Evolutionary conservation across 2,329 filamentous ascomycete genomes (phyloP), one percentile per base, ranked within the genome.

Genomic region (Monosporascus sp.): DNA sequence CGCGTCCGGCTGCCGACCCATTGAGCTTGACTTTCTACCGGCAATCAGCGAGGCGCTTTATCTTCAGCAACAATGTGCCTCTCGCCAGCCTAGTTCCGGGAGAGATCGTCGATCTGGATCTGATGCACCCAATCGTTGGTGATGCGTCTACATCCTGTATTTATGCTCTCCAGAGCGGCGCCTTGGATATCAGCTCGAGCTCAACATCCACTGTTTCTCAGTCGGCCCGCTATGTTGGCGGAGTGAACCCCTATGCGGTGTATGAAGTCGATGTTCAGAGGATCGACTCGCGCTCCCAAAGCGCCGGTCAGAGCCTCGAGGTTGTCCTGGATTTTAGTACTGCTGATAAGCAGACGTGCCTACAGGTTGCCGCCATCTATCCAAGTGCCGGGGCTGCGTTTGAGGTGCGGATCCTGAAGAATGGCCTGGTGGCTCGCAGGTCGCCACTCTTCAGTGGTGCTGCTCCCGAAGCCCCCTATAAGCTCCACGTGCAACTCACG

Each of bases 11-110:
- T 50, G 28, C 50, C 51, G 8, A 51, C 41, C 35, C 52, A 52
- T 37, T 58, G 54, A 17, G 51, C 54, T 8, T 50, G 15, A 50
- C 48, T 14, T 50, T 50, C 20, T 50, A 28, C 40, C 48, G 48
- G n/a, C 48, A 50, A 41, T 38, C 48, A n/a, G 48, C 40, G 8
- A 50, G 48, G 37, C 37, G 48, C 20, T 50, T 50, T 37, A 40
- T 50, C 1, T 50, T 50, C 48, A 50, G 48, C 37, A 50, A 50
- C 48, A 50, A 50, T 50, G 26, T 50, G 3, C 35, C 28, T 8
- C 48, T 50, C 8, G n/a, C 48, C n/a, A 50, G 35, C 37, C 37
- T 50, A 28, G 48, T 50, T 11, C 48, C 48, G 8, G 24, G 37
- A 9, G 48, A 50, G 31, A 2, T 41, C 24, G 24, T 50, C 37